These are phyloP conservation scores for Paraglomus brasilianum DNA, from an alignment of 192 early-diverging fungal species.

Conservation along the genomic window DNA sequence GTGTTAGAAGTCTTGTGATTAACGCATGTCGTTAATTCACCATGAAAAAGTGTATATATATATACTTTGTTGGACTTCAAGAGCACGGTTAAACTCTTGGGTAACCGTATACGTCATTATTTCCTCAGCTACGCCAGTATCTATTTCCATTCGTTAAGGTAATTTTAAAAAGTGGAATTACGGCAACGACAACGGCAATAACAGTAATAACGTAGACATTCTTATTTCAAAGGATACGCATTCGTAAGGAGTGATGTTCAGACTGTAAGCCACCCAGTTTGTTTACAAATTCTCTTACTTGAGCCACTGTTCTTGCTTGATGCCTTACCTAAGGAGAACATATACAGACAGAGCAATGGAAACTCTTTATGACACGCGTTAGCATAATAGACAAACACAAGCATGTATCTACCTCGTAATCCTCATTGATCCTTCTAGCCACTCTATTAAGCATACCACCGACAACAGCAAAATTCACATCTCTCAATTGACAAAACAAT, in stretches of 20 bases:
- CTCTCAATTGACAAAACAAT: constrained; percentile 78
- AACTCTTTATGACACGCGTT: not conserved
- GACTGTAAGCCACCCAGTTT: constrained; percentile 78
- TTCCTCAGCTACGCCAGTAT: constrained; percentile 78
- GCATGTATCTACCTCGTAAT: constrained; percentile 67
- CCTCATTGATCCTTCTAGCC: constrained; percentile 79
- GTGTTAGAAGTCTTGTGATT: constrained; percentile 23
- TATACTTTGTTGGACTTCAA: constrained; percentile 90
- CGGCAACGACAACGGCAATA: not conserved
- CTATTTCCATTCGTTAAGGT: constrained; percentile 36
- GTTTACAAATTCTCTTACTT: constrained; percentile 92
- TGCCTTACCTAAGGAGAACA: constrained; percentile 64
- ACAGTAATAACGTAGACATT: not conserved
- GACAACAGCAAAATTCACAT: constrained; percentile 91
- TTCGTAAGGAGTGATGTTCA: constrained; percentile 81
- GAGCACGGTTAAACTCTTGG: constrained; percentile 74
- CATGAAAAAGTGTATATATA: not conserved
- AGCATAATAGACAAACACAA: not conserved
- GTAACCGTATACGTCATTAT: constrained; percentile 77
- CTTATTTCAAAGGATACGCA: constrained; percentile 54
- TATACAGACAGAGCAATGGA: not conserved
- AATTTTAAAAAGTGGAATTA: not conserved
- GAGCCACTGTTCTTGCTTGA: constrained; percentile 83
- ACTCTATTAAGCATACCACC: constrained; percentile 78
- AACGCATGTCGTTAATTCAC: no score